Conservation (phyloP, 345 rosid genomes). For the Diplotaxis tenuifolia region DNA sequence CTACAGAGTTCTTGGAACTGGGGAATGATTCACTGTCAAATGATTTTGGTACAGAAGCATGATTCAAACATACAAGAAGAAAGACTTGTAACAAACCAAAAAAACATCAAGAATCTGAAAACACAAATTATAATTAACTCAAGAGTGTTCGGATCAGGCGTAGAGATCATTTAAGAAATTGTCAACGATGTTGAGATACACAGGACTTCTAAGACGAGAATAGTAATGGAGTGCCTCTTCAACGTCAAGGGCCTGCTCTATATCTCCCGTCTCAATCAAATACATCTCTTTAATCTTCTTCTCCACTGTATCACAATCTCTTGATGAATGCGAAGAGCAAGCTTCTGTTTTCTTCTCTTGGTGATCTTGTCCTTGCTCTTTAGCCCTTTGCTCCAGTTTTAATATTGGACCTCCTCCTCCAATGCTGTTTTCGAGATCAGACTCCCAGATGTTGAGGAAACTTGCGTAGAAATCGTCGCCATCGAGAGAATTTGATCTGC, state of each 20-base stretch:
- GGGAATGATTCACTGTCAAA: neutral
- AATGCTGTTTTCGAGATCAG: slow-evolving; percentile 21
- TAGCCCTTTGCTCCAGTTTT: slow-evolving; percentile 8
- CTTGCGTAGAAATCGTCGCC: slow-evolving; percentile 26
- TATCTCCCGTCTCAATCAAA: slow-evolving; percentile 61
- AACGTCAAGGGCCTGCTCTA: slow-evolving; percentile 77
- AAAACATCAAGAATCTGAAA: neutral
- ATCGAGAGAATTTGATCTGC: slow-evolving; percentile 34
- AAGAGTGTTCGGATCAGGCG: slow-evolving; percentile 29
- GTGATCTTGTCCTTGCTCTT: slow-evolving; percentile 8
- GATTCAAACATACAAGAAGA: slow-evolving; percentile 6
- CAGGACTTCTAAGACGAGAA: slow-evolving; percentile 72
- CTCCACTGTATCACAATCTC: slow-evolving; percentile 39
- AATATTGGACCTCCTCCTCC: slow-evolving; percentile 16
- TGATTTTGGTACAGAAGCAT: neutral
- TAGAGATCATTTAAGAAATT: slow-evolving; percentile 71
- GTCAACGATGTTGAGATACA: slow-evolving; percentile 74
- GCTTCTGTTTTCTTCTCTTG: slow-evolving; percentile 20
- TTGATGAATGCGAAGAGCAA: slow-evolving; percentile 15
- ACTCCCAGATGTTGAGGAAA: slow-evolving; percentile 38
- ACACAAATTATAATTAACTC: neutral
- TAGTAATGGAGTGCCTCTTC: slow-evolving; percentile 93
- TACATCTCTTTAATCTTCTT: slow-evolving; percentile 78
- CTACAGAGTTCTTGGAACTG: too few species aligned
- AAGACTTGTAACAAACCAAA: neutral